Evolutionary conservation across 1,139 yeast genomes (phyloP), one percentile per base, ranked within the genome.

Genomic region (Blastobotrys malaysiensis): DNA sequence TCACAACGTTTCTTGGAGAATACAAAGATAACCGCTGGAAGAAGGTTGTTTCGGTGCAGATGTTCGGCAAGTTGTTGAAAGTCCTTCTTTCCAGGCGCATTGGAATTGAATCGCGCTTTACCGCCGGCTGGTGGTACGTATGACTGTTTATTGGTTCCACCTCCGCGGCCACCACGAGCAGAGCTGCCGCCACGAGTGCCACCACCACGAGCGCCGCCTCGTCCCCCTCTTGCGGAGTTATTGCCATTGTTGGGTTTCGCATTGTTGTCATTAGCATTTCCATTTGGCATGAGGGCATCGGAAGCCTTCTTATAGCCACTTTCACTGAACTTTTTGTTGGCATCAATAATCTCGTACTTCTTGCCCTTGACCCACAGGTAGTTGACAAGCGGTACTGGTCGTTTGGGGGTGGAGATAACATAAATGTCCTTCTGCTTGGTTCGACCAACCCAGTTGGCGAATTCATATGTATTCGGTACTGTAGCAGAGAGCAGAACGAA

Each of bases 401-500:
- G 82, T 68, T 93, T 88, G 9, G 96, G 91, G 0, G 99, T 93
- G 0, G 97, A 88, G 43, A 93, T 93, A 46, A 93, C 99, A 65
- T 91, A 93, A 2, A 93, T 93, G 65, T 93, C 96, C 68, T 91
- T 91, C 62, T 88, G 95, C 68, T 93, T 93, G 0, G 99, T 93
- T 70, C 99, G 80, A 20, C 99, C 97, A 16, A 93, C 91, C 99
- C 99, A 93, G 65, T 87, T 90, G 14, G 99, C 99, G 76, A 93
- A 93, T 67, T 93, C 99, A 76, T 83, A 88, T 0, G 99, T 95
- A 68, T 93, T 93, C 6, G 99, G 99, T 11, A 93, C 97, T 0
- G 99, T 93, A 1, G 99, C 99, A 3, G 97, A 90, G 46, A 91
- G 73, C 53, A 91, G 75, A 57, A 91, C 89, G 65, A 87, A 87